phyloP scores from a whole-genome alignment of 306 rosid species.

The Lotus japonicus region DNA sequence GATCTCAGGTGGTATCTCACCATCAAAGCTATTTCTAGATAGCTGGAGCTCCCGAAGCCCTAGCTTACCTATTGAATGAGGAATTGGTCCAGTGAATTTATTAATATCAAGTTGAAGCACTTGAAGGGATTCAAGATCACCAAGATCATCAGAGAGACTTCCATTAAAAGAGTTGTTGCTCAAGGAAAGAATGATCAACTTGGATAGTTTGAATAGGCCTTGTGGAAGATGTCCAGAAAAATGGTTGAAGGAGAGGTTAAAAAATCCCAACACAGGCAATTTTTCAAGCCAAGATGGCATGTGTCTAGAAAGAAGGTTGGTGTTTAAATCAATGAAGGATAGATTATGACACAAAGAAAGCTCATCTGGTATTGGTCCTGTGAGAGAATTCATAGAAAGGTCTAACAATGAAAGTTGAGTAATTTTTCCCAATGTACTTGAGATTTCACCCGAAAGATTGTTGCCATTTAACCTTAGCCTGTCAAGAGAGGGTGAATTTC shows the following conservation, averaged over 20 bases:
- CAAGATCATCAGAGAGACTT: slow-evolving; percentile 55
- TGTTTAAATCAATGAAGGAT: slow-evolving; percentile 48
- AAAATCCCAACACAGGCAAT: slow-evolving; percentile 56
- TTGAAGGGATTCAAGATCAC: slow-evolving; percentile 51
- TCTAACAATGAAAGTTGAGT: slow-evolving; percentile 52
- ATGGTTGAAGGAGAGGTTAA: slow-evolving; percentile 60
- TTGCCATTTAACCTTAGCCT: slow-evolving; percentile 72
- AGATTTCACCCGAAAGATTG: slow-evolving; percentile 61
- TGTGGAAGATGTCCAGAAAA: slow-evolving; percentile 58
- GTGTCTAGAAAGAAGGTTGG: slow-evolving; percentile 54
- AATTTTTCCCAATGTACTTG: slow-evolving; percentile 57
- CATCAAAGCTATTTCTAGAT: slow-evolving; percentile 44
- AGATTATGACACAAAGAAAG: slow-evolving; percentile 66
- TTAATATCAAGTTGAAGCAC: slow-evolving; percentile 55
- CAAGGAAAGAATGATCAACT: slow-evolving; percentile 58
- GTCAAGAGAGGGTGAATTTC: slow-evolving; percentile 55
- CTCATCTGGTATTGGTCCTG: slow-evolving; percentile 66
- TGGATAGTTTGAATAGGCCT: slow-evolving; percentile 52
- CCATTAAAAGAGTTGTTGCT: slow-evolving; percentile 57
- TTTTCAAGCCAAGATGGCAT: slow-evolving; percentile 78
- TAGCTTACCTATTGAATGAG: slow-evolving; percentile 45
- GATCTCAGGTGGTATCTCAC: slow-evolving; percentile 70
- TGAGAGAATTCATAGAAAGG: slow-evolving; percentile 62
- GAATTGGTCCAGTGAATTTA: slow-evolving; percentile 59
- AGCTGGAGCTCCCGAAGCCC: slow-evolving; percentile 57